Evolutionary conservation across 768 basidiomycete genomes (phyloP), one percentile per base, ranked within the genome.

Genomic region (Lactifluus piperatus): DNA sequence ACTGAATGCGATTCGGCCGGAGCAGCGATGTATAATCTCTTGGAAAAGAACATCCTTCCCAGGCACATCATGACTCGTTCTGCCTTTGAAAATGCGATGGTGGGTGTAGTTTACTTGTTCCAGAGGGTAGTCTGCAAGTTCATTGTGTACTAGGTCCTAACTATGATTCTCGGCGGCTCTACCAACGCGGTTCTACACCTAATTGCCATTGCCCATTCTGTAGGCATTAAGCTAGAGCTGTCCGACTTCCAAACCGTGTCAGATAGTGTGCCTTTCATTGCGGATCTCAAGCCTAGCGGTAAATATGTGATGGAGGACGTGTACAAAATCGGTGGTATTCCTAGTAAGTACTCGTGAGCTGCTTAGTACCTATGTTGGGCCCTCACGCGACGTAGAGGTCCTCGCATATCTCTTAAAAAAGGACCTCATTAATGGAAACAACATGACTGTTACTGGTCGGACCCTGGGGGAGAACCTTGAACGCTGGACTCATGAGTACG

Each of bases 241-340:
- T 93, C 95, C 66, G 97, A 98, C 71, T 91, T 98, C 80, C 94
- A 97, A 72, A 75, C 71, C 56, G 91, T 98, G 54, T 95, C 94
- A 6, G 94, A 99, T 71, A 83, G 88, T 47, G 84, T 80, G 1
- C 97, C 97, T 10, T 95, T 97, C 81, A 78, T 98, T 63, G 94
- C 95, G 24, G 91, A 99, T 73, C 82, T 99, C 64, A 97, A 94
- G 70, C 97, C 97, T 1, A 93, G 91, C 63, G 97, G 97, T 37
- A 94, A 94, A 73, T 98, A 97, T 77, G 91, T 98, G 66, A 97
- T 98, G 93, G 94, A 94, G 73, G 91, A 98, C 68, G 84, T 99
- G 9, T 84, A 91, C 80, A 91, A 88, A 71, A 85, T 98, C 58
- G 97, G 97, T 55, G 97, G 95, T 57, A 94, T 94, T 65, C 95